Evolutionary conservation across 164 flowering plant genomes (phyloP), one percentile per base, ranked within the genome.

Genomic region (Vitis rotundifolia): DNA sequence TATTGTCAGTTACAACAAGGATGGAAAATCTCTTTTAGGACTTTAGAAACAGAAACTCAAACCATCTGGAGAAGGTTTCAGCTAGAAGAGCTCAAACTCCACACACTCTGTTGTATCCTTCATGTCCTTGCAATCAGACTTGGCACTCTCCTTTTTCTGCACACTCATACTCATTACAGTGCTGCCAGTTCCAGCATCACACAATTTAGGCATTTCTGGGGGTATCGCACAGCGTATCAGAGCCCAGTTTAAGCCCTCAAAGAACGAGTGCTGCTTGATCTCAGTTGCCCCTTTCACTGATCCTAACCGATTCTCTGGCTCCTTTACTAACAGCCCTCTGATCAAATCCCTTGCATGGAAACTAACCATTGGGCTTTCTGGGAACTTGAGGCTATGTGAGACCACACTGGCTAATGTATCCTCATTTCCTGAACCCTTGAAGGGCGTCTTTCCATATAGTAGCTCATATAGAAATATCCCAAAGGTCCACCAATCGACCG

Each of bases 401-500:
- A 89, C 92, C 64, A 90, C 88, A 66, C 91, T 94, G 13, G 83
- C 73, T 65, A 94, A 55, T 18, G 94, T 94, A 1, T 89, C 96
- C 48, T 91, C 93, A 19, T 90, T 88, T 56, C 76, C 83, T 19
- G 75, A 52, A 28, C 97, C 97, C 68, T 88, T 90, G 83, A 92
- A 94, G 11, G 98, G 97, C 1, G 98, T 92, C 74, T 65, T 87
- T 11, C 97, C 90, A 68, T 86, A 88, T 11, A 92, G 68, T 60
- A 94, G 88, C 79, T 92, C 98, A 49, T 86, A 94, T 12, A 92
- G 70, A 63, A 94, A 89, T 52, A 94, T 87, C 9, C 98, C 98
- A 31, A 83, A 80, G 0, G 89, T 89, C 98, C 98, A 94, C 98
- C 98, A 94, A 71, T 94, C 98, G 44, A 92, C 97, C 2, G 97